phyloP scores from a whole-genome alignment of 148 eudicot genomes.

The Bassia scoparia region DNA sequence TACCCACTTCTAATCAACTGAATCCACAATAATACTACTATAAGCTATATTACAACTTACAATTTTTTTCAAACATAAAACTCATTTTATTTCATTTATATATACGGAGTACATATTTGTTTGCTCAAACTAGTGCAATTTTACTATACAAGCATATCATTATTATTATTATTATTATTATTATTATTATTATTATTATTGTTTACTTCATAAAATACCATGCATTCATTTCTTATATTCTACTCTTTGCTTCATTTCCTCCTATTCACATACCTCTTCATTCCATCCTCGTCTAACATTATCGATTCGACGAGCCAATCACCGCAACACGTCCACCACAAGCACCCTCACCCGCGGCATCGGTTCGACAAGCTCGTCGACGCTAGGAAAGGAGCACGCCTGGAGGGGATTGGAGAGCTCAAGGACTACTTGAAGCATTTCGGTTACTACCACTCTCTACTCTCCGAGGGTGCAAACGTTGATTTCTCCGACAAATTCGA shows the following conservation, averaged over 20 bases:
- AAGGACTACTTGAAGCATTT: slow-evolving; percentile 52
- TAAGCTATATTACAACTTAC: no score
- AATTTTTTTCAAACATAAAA: no score
- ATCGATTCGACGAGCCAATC: slow-evolving; percentile 10
- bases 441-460: slow-evolving; percentile 38
- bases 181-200: background rate
- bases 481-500: slow-evolving; percentile 46
- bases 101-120: slow-evolving; percentile 15
- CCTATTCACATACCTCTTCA: background rate
- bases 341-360: slow-evolving; percentile 35
- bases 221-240: slow-evolving; percentile 15
- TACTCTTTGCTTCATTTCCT: background rate
- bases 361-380: slow-evolving; percentile 33
- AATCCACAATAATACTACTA: no score
- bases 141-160: no score
- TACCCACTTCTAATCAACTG: no score
- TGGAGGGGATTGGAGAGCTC: slow-evolving; percentile 39
- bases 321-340: slow-evolving; percentile 15
- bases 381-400: slow-evolving; percentile 40
- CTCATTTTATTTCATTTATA: no score
- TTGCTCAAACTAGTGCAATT: background rate
- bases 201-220: no score
- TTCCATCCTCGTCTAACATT: background rate
- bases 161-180: background rate
- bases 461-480: background rate